A percentile compares a stretch with the other conserved stretches of the same genome.
phyloP scores from a whole-genome alignment of 345 rosid species.

The Rhizophora apiculata region DNA sequence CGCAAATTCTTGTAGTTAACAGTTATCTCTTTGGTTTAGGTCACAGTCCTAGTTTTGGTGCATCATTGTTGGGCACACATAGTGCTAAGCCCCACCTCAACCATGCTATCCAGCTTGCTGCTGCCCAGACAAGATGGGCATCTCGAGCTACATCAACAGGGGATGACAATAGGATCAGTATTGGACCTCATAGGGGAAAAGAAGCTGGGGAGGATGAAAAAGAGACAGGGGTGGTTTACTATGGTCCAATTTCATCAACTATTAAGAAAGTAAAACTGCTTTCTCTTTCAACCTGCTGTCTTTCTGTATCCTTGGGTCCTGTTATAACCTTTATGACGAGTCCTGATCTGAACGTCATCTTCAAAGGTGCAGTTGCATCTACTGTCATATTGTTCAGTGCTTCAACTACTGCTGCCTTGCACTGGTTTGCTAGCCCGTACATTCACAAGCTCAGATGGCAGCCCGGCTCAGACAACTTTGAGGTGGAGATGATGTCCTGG shows the following conservation, averaged over 20 bases:
- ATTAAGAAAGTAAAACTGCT: constrained; percentile 89
- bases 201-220: constrained; percentile 42
- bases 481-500: constrained; percentile 97
- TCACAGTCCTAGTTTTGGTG: constrained; percentile 28
- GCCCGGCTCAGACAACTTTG: constrained; percentile 84
- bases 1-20: not conserved
- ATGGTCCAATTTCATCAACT: constrained; percentile 83
- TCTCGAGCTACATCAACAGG: constrained; percentile 49
- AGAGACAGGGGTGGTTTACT: constrained; percentile 50
- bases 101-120: constrained; percentile 9
- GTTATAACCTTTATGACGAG: constrained; percentile 95
- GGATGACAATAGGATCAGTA: constrained; percentile 66
- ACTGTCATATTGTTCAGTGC: constrained; percentile 83
- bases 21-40: constrained; percentile 34
- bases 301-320: constrained; percentile 84
- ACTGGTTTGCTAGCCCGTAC: constrained; percentile 95
- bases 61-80: constrained; percentile 32
- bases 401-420: constrained; percentile 66
- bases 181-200: constrained; percentile 51
- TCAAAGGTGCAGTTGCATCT: constrained; percentile 90
- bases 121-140: constrained; percentile 52
- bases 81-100: constrained; percentile 27
- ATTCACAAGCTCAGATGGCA: constrained; percentile 89
- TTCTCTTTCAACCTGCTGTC: constrained; percentile 95
- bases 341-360: constrained; percentile 68